Conservation (phyloP, 805 yeast genomes). For the Scheffersomyces ergatensis region DNA sequence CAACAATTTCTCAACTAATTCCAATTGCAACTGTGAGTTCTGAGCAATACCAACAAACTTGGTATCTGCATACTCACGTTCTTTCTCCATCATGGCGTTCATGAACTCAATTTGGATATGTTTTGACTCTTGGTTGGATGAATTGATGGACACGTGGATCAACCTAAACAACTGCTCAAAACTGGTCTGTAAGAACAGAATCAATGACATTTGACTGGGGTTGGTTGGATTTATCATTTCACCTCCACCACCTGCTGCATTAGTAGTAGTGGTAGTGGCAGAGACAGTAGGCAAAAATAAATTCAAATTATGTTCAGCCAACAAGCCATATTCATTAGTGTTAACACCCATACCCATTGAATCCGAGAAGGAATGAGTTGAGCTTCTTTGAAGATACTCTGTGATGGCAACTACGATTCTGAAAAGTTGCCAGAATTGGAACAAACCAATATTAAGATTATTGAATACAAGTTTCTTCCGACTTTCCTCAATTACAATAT, state of each 20-base stretch:
- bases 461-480: slow-evolving; percentile 27
- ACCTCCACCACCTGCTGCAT: too few relatives aligned
- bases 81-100: neutral
- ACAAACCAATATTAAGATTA: slow-evolving; percentile 34
- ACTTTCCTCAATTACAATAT: slow-evolving; percentile 22
- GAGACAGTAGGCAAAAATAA: slow-evolving; percentile 2
- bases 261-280: neutral
- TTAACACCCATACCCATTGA: neutral
- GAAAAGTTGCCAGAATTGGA: slow-evolving; percentile 16
- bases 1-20: slow-evolving; percentile 8
- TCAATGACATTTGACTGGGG: neutral
- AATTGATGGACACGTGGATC: neutral
- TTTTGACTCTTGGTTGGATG: neutral
- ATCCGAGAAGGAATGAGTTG: neutral
- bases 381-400: slow-evolving; percentile 6
- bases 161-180: neutral
- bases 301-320: slow-evolving; percentile 10
- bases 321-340: slow-evolving; percentile 10
- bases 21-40: slow-evolving; percentile 6
- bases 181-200: neutral
- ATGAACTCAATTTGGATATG: neutral
- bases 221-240: too few relatives aligned
- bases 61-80: neutral
- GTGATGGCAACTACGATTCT: slow-evolving; percentile 5
- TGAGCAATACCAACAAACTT: slow-evolving; percentile 4